phyloP scores from a whole-genome alignment of 495 filamentous ascomycete genomes.

The Hypoxylon lienhwacheense region DNA sequence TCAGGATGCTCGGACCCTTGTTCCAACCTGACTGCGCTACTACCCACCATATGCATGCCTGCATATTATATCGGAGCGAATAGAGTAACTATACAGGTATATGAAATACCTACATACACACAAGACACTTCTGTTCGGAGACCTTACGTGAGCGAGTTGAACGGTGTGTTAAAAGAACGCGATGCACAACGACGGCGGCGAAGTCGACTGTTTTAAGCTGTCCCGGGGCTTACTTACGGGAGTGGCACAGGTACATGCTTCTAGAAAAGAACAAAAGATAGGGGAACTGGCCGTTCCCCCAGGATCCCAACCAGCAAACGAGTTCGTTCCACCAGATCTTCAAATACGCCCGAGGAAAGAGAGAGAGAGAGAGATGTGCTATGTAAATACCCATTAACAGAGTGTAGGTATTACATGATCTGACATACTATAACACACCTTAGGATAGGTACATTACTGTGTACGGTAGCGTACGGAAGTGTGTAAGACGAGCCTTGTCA shows the following conservation, averaged over 20 bases:
- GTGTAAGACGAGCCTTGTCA: slow-evolving; percentile 6
- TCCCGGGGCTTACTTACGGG: too few species aligned
- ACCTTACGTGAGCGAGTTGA: too few species aligned
- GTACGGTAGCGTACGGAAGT: too few species aligned
- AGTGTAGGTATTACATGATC: slow-evolving; percentile 22
- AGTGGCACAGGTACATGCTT: too few species aligned
- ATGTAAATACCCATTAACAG: too few species aligned
- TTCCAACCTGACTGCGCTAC: slow-evolving; percentile 17
- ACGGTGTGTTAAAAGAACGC: too few species aligned
- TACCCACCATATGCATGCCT: slow-evolving; percentile 14
- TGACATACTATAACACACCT: slow-evolving; percentile 11
- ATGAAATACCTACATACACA: slow-evolving; percentile 4
- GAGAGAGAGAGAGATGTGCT: slow-evolving; percentile 12
- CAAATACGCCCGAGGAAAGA: slow-evolving; percentile 7
- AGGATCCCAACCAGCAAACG: not conserved
- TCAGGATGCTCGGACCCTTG: slow-evolving; percentile 21
- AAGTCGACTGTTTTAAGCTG: too few species aligned
- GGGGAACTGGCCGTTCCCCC: slow-evolving; percentile 1
- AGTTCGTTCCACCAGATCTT: slow-evolving; percentile 24
- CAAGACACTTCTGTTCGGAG: too few species aligned
- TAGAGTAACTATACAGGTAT: slow-evolving; percentile 12
- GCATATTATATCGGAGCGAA: slow-evolving; percentile 15
- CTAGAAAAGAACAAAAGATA: slow-evolving; percentile 3
- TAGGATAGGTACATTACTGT: too few species aligned
- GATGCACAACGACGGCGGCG: too few species aligned